Conservation (phyloP, 148 eudicot species). For the Cornus florida region DNA sequence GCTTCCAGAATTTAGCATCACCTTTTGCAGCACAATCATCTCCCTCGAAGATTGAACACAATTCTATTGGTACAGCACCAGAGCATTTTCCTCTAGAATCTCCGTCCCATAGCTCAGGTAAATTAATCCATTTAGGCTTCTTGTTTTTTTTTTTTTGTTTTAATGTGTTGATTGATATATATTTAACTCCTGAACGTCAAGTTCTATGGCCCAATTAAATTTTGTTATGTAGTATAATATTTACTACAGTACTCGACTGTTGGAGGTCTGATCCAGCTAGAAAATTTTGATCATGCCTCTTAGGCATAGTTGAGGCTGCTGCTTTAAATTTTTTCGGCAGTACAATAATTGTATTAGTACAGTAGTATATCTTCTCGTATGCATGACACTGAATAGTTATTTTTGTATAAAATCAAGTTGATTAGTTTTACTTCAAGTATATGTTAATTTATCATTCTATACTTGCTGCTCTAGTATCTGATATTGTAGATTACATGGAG, state of each 20-base stretch:
- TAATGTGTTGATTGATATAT: neutral
- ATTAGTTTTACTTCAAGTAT: too few relatives aligned
- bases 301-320: neutral
- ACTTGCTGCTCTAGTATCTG: neutral
- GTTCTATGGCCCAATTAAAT: too few relatives aligned
- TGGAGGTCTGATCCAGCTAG: neutral
- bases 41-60: conserved; percentile 38
- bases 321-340: neutral
- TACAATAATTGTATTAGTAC: neutral
- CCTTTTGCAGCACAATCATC: conserved; percentile 41
- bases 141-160: neutral
- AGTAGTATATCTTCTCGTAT: neutral
- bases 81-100: conserved; percentile 46
- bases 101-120: conserved; percentile 85
- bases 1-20: conserved; percentile 40
- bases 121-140: neutral
- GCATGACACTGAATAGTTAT: neutral
- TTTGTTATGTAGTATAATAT: neutral
- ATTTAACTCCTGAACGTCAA: too few relatives aligned
- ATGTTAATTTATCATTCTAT: too few relatives aligned
- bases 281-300: neutral
- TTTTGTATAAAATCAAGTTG: too few relatives aligned
- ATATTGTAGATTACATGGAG: neutral
- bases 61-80: conserved; percentile 29
- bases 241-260: neutral